Evolutionary conservation across 495 filamentous ascomycete genomes (phyloP).

Genomic region (Neurospora hispaniola): DNA sequence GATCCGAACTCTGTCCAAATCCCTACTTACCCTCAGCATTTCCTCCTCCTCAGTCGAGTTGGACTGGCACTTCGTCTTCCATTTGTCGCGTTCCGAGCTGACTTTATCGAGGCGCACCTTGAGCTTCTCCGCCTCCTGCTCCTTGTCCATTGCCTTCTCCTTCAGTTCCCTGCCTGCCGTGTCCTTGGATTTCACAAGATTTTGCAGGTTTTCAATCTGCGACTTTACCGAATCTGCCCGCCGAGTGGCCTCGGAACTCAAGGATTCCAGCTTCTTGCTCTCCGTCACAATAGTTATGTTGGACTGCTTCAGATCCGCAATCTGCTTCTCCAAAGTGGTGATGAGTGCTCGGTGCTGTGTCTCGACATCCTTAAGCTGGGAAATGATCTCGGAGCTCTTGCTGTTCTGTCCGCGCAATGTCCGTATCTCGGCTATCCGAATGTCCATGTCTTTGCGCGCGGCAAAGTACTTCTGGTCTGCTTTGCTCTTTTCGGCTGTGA

Average conservation of each 20-base stretch:
- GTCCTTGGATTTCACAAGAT: constrained; percentile 64
- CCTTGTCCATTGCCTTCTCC: constrained; percentile 47
- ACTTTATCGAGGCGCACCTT: constrained; percentile 61
- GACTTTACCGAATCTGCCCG: constrained; percentile 59
- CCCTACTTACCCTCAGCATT: constrained; percentile 62
- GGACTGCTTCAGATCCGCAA: constrained; percentile 67
- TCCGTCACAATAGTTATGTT: constrained; percentile 56
- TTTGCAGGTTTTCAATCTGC: constrained; percentile 67
- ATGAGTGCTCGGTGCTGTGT: constrained; percentile 47
- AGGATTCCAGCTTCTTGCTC: constrained; percentile 59
- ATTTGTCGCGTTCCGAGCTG: constrained; percentile 67
- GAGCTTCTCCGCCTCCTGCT: constrained; percentile 62
- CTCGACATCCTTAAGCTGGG: constrained; percentile 85
- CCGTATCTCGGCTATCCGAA: constrained; percentile 63
- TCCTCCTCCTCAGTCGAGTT: constrained; percentile 75
- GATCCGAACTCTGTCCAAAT: not conserved
- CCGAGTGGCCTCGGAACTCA: constrained; percentile 54
- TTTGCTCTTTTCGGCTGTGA: constrained; percentile 83
- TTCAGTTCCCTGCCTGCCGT: constrained; percentile 46
- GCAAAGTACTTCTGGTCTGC: constrained; percentile 97
- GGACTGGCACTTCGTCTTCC: constrained; percentile 69
- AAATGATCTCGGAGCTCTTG: constrained; percentile 87
- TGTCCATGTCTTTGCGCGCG: constrained; percentile 86
- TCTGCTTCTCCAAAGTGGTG: constrained; percentile 82
- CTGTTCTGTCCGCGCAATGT: constrained; percentile 68